Evolutionary conservation across 2,329 filamentous ascomycete genomes (phyloP), one percentile per base, ranked within the genome.

Genomic region (Botrytis paeoniae): DNA sequence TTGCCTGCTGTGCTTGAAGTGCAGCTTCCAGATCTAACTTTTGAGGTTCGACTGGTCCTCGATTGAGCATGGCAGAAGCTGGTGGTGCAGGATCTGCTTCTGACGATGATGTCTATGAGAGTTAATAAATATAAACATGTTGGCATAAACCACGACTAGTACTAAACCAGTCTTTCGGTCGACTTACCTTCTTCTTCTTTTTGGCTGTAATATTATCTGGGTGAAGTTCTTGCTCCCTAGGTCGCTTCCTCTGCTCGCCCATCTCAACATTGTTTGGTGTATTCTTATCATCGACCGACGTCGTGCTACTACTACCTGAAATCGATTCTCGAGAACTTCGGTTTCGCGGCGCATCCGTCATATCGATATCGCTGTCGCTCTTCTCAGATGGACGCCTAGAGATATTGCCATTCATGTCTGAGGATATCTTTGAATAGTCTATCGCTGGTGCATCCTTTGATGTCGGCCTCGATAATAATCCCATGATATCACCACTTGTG

Each of bases 401-500:
- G 6, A 4, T 14, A 70, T 62, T 61, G 57, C 51, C 60, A 66
- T 72, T 39, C n/a, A 57, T 22, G 9, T 32, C 51, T 9, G 48
- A 57, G 25, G 48, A 25, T 32, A 22, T 6, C 6, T 59, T 59
- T 7, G 70, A 35, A 65, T 59, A 72, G 20, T 72, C 70, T 43
- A 57, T 66, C 29, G 41, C 57, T 39, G 54, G 64, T 54, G 71
- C 71, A 71, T 77, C 75, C 32, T 75, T 76, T 43, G 78, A 75
- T 22, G 80, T 80, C 41, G 87, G 86, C 75, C 84, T 85, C 61
- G 83, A 82, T 25, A 92, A 83, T 78, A 91, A 84, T 35, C 78
- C 82, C 73, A 85, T 79, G 2, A 92, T 80, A 78, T 92, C 85
- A 20, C 89, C 95, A 60, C 89, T 86, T 0, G 93, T 97, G 81